A percentile compares a stretch with the other conserved stretches of the same genome.
Evolutionary conservation across 2,329 filamentous ascomycete species (phyloP).

Genomic region (Penicillium sp.): DNA sequence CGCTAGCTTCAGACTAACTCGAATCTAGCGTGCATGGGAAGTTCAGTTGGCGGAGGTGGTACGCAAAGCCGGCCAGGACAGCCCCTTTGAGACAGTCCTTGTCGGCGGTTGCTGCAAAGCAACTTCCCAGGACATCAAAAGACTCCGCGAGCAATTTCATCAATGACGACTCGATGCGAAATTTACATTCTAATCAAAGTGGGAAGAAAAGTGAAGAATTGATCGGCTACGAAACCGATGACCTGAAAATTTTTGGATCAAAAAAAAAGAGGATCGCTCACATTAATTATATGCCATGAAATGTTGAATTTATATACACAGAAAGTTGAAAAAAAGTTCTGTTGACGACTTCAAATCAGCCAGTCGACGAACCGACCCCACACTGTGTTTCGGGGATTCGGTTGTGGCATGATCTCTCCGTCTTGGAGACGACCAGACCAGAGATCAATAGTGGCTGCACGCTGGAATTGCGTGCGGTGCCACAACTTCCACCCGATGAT

Average conservation of each 20-base stretch:
- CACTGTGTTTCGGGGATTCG: slow-evolving; percentile 12
- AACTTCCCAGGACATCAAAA: slow-evolving; percentile 32
- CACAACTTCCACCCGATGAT: slow-evolving; percentile 40
- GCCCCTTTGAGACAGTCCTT: slow-evolving; percentile 28
- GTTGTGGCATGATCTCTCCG: slow-evolving; percentile 21
- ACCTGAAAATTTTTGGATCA: background rate
- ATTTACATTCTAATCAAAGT: background rate
- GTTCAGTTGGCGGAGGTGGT: slow-evolving; percentile 32
- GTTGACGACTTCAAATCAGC: slow-evolving; percentile 17
- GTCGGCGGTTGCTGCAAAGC: slow-evolving; percentile 46
- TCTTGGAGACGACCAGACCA: slow-evolving; percentile 29
- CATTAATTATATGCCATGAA: slow-evolving; percentile 7
- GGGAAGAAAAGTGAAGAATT: background rate
- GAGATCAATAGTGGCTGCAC: slow-evolving; percentile 25
- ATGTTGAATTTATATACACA: slow-evolving; percentile 17
- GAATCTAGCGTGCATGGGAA: slow-evolving; percentile 31
- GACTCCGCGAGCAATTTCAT: slow-evolving; percentile 21
- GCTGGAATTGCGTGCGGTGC: slow-evolving; percentile 28
- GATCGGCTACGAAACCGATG: slow-evolving; percentile 8
- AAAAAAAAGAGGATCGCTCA: slow-evolving; percentile 10
- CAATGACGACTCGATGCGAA: background rate
- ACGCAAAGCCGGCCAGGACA: slow-evolving; percentile 22
- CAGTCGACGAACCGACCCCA: slow-evolving; percentile 23
- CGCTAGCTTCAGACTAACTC: slow-evolving; percentile 7
- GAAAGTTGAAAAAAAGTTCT: background rate